phyloP scores from a whole-genome alignment of 257 asterid genomes.

The Nicotiana undulata region DNA sequence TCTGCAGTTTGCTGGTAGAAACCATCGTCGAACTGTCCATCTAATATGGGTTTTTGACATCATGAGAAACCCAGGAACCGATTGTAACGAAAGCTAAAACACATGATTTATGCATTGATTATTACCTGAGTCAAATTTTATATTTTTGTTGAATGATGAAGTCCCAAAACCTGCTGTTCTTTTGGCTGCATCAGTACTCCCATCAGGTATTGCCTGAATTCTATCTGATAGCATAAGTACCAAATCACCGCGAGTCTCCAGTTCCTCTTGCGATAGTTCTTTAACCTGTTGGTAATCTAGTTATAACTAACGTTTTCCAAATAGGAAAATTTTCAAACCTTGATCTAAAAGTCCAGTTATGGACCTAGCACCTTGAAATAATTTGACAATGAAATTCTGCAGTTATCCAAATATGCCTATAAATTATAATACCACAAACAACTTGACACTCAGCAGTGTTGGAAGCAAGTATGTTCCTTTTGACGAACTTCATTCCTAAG shows the following conservation, averaged over 20 bases:
- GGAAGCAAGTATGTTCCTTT: neutral
- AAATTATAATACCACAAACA: neutral
- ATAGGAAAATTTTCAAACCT: neutral
- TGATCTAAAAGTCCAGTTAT: neutral
- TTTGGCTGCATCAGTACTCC: conserved; percentile 21
- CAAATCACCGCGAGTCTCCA: conserved; percentile 59
- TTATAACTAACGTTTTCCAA: neutral
- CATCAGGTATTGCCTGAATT: conserved; percentile 70
- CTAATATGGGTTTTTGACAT: conserved; percentile 20
- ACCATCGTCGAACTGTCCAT: conserved; percentile 39
- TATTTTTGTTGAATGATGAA: conserved; percentile 48
- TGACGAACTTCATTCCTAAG: neutral
- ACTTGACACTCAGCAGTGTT: neutral
- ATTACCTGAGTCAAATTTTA: conserved; percentile 64
- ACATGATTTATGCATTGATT: neutral
- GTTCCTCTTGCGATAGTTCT: conserved; percentile 60
- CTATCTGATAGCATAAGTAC: conserved; percentile 62
- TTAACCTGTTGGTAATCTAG: conserved; percentile 44
- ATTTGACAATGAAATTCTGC: neutral
- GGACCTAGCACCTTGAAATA: neutral
- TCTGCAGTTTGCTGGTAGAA: conserved; percentile 63
- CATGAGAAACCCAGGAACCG: neutral
- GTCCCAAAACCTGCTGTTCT: conserved; percentile 42
- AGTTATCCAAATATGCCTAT: neutral
- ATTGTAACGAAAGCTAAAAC: neutral